A percentile compares a stretch with the other conserved stretches of the same genome.
phyloP scores from a whole-genome alignment of 139 green algal genomes.

The Haematococcus lacustris region DNA sequence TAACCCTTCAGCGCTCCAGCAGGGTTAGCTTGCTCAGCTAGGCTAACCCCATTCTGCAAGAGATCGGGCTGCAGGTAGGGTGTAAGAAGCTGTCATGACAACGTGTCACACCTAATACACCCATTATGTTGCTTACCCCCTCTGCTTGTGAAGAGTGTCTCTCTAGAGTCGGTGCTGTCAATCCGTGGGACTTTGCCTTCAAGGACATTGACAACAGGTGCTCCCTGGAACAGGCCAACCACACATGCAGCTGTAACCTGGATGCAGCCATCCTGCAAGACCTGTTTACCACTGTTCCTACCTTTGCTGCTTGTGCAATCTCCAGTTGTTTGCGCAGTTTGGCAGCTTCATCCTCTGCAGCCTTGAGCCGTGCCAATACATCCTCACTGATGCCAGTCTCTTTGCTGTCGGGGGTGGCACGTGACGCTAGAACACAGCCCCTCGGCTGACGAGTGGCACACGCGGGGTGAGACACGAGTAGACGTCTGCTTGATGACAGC shows the following conservation, averaged over 20 bases:
- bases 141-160: conserved; percentile 1
- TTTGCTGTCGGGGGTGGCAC: neutral
- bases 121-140: neutral
- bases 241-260: neutral
- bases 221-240: neutral
- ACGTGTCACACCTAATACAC: too few relatives aligned
- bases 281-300: neutral
- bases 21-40: neutral
- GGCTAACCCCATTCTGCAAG: too few relatives aligned
- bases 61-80: neutral
- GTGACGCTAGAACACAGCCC: neutral
- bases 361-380: conserved; percentile 38
- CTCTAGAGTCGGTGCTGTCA: conserved; percentile 15
- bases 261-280: neutral
- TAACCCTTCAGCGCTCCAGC: too few relatives aligned
- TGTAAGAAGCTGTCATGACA: too few relatives aligned
- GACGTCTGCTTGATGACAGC: neutral
- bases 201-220: neutral
- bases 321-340: conserved; percentile 30
- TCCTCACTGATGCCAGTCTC: conserved; percentile 30
- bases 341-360: conserved; percentile 48
- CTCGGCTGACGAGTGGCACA: neutral
- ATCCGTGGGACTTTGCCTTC: neutral
- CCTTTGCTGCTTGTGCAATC: conserved; percentile 6
- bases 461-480: neutral